Evolutionary conservation across 1,284 basidiomycete genomes (phyloP).

Genomic region (Melampsora larici-populina): DNA sequence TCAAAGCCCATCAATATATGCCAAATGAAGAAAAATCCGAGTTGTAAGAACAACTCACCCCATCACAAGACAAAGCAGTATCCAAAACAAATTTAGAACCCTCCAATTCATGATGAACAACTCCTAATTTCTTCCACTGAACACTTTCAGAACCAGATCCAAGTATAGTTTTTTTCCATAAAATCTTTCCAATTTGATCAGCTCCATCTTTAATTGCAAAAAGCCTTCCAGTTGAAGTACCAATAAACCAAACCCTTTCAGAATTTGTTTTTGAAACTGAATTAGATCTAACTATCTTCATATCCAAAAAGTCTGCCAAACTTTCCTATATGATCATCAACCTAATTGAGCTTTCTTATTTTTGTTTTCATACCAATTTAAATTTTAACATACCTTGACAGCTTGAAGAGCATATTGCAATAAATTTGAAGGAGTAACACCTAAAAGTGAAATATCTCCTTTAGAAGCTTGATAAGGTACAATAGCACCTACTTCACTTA

Average conservation of each 20-base stretch:
- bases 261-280: not conserved
- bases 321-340: not conserved
- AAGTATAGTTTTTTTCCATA: constrained; percentile 34
- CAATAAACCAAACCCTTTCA: constrained; percentile 34
- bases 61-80: not conserved
- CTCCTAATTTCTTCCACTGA: not conserved
- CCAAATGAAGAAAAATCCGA: not conserved
- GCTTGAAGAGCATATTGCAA: not conserved
- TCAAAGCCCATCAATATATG: too few relatives aligned
- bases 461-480: not conserved
- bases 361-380: not conserved
- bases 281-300: not conserved
- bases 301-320: not conserved
- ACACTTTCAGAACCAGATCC: not conserved
- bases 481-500: not conserved
- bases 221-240: constrained; percentile 31
- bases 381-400: not conserved
- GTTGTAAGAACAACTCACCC: not conserved
- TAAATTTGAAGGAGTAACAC: constrained; percentile 2
- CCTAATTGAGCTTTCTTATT: not conserved
- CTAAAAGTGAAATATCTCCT: not conserved
- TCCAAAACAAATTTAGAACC: not conserved
- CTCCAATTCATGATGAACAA: not conserved
- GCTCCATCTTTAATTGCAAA: constrained; percentile 27
- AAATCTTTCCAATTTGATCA: constrained; percentile 4